A percentile compares a stretch with the other conserved stretches of the same genome.
phyloP scores from a whole-genome alignment of 331 rosid genomes.

The Saraca asoca region DNA sequence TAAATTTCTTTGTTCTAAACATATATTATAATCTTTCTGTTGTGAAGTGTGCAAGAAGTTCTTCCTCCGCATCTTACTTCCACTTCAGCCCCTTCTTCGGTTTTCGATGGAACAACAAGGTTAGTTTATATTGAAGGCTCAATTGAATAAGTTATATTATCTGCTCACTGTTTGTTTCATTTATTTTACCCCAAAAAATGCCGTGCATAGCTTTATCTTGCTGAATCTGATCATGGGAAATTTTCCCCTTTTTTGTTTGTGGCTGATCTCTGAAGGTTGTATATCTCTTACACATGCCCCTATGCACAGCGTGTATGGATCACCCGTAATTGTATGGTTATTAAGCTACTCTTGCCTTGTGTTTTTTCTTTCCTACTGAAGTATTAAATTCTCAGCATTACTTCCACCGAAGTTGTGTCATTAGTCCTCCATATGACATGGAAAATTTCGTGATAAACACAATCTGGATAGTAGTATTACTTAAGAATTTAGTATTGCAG shows the following conservation, averaged over 20 bases:
- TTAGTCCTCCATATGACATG: too few relatives aligned
- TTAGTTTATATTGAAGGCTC: constrained; percentile 23
- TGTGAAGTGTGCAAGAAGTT: constrained; percentile 48
- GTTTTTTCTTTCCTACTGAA: too few relatives aligned
- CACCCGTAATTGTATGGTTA: constrained; percentile 78
- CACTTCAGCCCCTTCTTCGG: constrained; percentile 64
- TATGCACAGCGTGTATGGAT: constrained; percentile 88
- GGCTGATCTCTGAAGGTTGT: constrained; percentile 60
- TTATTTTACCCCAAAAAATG: background rate
- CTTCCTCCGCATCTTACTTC: constrained; percentile 68
- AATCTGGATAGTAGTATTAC: too few relatives aligned
- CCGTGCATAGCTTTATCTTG: constrained; percentile 4
- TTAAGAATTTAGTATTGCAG: too few relatives aligned
- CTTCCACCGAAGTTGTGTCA: too few relatives aligned
- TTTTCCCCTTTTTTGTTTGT: too few relatives aligned
- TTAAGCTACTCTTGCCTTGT: background rate
- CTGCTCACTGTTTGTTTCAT: too few relatives aligned
- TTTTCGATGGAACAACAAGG: constrained; percentile 86
- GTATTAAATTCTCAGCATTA: too few relatives aligned
- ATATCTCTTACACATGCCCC: constrained; percentile 79
- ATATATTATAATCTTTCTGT: constrained; percentile 1
- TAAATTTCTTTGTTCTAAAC: constrained; percentile 13
- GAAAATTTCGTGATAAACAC: too few relatives aligned
- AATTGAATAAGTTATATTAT: too few relatives aligned
- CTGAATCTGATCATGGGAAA: constrained; percentile 37